Base-by-base conservation (phyloP, 2,329 filamentous ascomycete genomes). In the Verticillium tricorpus region DNA sequence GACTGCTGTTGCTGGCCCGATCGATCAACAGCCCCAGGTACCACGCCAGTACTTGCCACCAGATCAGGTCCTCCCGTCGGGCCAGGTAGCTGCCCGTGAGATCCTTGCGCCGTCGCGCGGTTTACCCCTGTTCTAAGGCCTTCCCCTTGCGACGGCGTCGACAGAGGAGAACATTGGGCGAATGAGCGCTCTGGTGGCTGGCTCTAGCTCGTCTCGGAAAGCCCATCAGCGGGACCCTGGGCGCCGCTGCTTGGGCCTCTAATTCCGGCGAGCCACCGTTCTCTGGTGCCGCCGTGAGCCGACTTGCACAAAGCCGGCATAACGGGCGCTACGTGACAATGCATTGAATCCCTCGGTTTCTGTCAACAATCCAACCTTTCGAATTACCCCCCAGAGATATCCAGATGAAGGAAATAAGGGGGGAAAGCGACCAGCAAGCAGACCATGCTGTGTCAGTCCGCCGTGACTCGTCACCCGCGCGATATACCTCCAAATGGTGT, bases 121-220 rank as follows among this genome's bases (percentile, higher is more conserved):
- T 50, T 50, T 50, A 50, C 45, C 45, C 45, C 45, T 50, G 45
- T 50, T 50, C 45, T 50, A 50, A 50, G 40, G 54, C 22, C 45
- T 52, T 37, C 52, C 60, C 63, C 60, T 60, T 65, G 60, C 50
- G 7, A 54, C 28, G 4, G 32, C 61, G 60, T 61, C 55, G 62
- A 58, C 57, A 28, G 60, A 28, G 31, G 40, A 55, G 62, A 57
- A 56, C 54, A 60, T 19, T n/a, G 14, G 34, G 7, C 64, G 56
- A 65, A 65, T 65, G 57, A 54, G 58, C 60, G 39, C 35, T 56
- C 37, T n/a, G 28, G 19, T 50, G 19, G 39, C 39, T 58, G 17
- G 34, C 58, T 28, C 45, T 65, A 62, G 64, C 54, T 52, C 61
- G 64, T 64, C 64, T 64, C 62, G 62, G 60, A 50, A 60, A 57